A percentile compares a stretch with the other conserved stretches of the same genome.
Conservation (phyloP, 345 rosid genomes). For the Cochlearia excelsa region DNA sequence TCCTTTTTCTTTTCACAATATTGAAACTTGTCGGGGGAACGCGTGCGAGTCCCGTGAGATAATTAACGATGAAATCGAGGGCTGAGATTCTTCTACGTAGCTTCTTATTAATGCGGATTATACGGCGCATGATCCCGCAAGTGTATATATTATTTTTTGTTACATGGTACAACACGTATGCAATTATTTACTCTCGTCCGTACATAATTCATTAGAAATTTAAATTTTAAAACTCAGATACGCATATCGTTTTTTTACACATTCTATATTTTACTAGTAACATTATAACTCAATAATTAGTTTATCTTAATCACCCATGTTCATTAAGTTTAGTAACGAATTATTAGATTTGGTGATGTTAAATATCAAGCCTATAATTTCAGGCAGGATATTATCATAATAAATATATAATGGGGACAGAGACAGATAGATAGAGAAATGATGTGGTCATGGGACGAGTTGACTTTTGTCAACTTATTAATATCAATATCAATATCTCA, state of each 20-base stretch:
- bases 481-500: neutral
- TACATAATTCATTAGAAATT: constrained; percentile 9
- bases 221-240: constrained; percentile 12
- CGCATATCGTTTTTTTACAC: constrained; percentile 20
- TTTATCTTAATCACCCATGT: constrained; percentile 23
- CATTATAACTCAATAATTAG: neutral
- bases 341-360: constrained; percentile 5
- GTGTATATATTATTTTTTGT: constrained; percentile 6
- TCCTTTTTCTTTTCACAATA: constrained; percentile 14
- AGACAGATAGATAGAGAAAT: constrained; percentile 28
- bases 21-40: constrained; percentile 34
- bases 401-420: constrained; percentile 10
- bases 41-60: constrained; percentile 42
- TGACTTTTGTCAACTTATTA: constrained; percentile 37
- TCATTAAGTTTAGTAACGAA: neutral
- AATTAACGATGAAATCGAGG: constrained; percentile 30
- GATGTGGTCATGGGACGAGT: constrained; percentile 32
- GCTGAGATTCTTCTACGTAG: constrained; percentile 38
- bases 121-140: constrained; percentile 44
- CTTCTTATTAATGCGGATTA: constrained; percentile 37
- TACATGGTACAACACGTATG: constrained; percentile 15
- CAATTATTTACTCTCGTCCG: constrained; percentile 13
- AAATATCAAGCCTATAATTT: neutral
- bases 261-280: constrained; percentile 4
- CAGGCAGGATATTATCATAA: neutral